Conservation (phyloP, 345 rosid species). For the Brassica cretica region DNA sequence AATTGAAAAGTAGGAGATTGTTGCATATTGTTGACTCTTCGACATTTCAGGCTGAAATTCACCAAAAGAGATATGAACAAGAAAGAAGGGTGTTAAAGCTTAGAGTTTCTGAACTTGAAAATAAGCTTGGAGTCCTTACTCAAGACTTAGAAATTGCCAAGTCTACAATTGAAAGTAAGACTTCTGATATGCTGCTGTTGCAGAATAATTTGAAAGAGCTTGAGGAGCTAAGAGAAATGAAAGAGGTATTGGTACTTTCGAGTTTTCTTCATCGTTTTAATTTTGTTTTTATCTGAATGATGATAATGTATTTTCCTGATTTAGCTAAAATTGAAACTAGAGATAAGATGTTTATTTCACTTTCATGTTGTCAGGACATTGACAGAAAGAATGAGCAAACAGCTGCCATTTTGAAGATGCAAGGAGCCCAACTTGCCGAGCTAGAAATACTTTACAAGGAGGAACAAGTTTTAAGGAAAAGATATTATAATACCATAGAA, state of each 20-base stretch:
- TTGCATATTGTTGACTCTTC: constrained; percentile 13
- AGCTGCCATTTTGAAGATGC: constrained; percentile 95
- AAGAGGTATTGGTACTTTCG: constrained; percentile 60
- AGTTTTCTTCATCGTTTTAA: not conserved
- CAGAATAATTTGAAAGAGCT: constrained; percentile 78
- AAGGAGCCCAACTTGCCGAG: constrained; percentile 88
- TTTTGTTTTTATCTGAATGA: constrained; percentile 3
- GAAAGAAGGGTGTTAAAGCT: constrained; percentile 65
- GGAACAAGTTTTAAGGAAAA: constrained; percentile 84
- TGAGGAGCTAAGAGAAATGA: constrained; percentile 91
- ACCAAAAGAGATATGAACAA: constrained; percentile 60
- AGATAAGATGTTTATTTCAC: constrained; percentile 4
- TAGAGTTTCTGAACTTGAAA: constrained; percentile 65
- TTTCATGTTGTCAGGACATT: constrained; percentile 62
- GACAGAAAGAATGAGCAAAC: constrained; percentile 97
- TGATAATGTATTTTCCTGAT: not conserved
- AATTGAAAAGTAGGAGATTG: constrained; percentile 9
- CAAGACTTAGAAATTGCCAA: constrained; percentile 55
- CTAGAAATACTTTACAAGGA: constrained; percentile 83
- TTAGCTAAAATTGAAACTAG: not conserved
- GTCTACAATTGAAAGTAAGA: constrained; percentile 55
- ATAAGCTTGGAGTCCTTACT: constrained; percentile 53
- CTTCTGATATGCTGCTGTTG: constrained; percentile 53
- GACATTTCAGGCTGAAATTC: constrained; percentile 49
- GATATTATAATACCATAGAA: constrained; percentile 90